phyloP scores from a whole-genome alignment of 2,329 filamentous ascomycete species.

The Trichoderma sp. region DNA sequence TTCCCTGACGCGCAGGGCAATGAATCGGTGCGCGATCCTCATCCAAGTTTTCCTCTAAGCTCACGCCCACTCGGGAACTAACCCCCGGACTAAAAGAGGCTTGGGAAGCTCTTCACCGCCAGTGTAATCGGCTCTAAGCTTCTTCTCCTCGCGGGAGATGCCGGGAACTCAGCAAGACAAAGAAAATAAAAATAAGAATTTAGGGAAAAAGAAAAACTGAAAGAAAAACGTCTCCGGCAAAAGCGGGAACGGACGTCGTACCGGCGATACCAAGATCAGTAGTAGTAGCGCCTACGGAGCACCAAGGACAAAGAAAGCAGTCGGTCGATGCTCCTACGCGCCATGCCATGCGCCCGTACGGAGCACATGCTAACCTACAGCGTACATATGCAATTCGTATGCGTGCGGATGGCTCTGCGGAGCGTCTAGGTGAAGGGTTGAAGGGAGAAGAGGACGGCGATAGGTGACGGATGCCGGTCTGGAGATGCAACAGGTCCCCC shows the following conservation, averaged over 20 bases:
- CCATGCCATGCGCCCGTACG: constrained; percentile 10
- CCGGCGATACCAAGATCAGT: background rate
- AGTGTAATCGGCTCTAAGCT: constrained; percentile 14
- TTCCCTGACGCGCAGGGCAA: background rate
- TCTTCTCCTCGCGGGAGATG: background rate
- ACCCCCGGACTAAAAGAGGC: constrained; percentile 11
- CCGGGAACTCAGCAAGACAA: background rate
- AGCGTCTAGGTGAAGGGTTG: background rate
- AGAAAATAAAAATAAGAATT: background rate
- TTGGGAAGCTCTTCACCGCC: constrained; percentile 19
- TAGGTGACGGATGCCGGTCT: background rate
- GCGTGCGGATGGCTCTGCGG: constrained; percentile 1
- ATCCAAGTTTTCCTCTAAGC: constrained; percentile 31
- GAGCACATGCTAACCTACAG: constrained; percentile 1
- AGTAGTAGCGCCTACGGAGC: background rate
- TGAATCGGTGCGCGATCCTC: constrained; percentile 35
- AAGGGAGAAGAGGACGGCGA: background rate
- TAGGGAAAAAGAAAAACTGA: background rate
- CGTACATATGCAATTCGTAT: constrained; percentile 8
- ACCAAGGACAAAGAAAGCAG: background rate
- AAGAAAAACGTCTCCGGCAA: constrained; percentile 9
- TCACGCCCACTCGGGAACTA: constrained; percentile 6
- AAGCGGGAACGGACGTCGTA: constrained; percentile 1
- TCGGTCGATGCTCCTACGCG: background rate
- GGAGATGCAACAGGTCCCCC: background rate